Evolutionary conservation across 257 asterid species (phyloP).

Genomic region (Solanum pennellii): DNA sequence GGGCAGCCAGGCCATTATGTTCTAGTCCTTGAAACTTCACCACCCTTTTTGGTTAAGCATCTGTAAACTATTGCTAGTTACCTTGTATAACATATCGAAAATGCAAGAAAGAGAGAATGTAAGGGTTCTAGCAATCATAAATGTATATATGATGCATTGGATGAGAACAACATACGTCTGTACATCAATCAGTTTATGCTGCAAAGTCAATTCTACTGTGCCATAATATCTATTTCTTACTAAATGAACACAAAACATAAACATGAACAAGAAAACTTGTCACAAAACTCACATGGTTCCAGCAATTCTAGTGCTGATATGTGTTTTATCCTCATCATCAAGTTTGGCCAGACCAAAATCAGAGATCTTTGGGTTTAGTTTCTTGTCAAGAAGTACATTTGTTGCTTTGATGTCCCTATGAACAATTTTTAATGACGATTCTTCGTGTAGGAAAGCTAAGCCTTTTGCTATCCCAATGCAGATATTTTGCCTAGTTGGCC

Average conservation of each 20-base stretch:
- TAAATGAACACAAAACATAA: background rate
- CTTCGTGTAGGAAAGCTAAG: conserved; percentile 6
- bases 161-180: background rate
- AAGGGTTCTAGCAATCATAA: background rate
- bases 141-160: background rate
- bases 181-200: too few species aligned
- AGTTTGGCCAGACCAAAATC: conserved; percentile 10
- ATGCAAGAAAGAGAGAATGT: background rate
- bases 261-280: background rate
- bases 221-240: background rate
- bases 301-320: conserved; percentile 8
- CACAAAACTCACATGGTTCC: conserved; percentile 1
- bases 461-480: conserved; percentile 14
- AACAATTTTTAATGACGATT: background rate
- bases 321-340: conserved; percentile 5
- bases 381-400: conserved; percentile 4
- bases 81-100: background rate
- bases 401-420: conserved; percentile 12
- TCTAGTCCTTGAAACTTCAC: background rate
- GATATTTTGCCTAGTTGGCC: conserved; percentile 5
- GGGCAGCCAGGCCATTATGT: background rate
- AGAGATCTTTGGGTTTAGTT: conserved; percentile 7
- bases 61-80: background rate
- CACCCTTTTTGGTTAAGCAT: background rate
- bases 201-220: background rate